phyloP scores from a whole-genome alignment of 345 rosid genomes.

The Clausena lansium region DNA sequence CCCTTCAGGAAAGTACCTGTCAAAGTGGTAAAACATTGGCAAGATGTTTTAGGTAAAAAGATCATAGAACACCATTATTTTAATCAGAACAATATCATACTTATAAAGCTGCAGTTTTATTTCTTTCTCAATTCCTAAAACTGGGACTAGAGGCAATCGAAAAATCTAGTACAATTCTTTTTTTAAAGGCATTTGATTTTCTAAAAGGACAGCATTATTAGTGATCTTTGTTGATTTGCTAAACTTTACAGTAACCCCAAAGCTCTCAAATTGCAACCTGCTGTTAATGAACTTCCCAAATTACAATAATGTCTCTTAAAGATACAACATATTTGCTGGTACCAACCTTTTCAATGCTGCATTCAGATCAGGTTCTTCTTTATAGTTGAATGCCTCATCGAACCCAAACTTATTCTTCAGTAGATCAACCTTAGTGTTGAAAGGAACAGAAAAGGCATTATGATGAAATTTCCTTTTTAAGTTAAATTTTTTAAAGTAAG shows the following conservation, averaged over 20 bases:
- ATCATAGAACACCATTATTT: too few species aligned
- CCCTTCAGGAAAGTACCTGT: slow-evolving; percentile 26
- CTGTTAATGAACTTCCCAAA: not conserved
- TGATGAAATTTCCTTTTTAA: not conserved
- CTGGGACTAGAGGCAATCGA: too few species aligned
- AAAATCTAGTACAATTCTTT: not conserved
- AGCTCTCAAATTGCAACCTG: not conserved
- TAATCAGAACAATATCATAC: too few species aligned
- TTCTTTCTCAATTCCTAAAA: too few species aligned
- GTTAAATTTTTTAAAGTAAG: not conserved
- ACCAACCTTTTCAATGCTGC: slow-evolving; percentile 34
- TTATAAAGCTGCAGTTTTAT: too few species aligned
- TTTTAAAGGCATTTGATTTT: not conserved
- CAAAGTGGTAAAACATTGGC: not conserved
- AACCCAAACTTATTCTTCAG: slow-evolving; percentile 32
- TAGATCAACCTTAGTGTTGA: slow-evolving; percentile 24
- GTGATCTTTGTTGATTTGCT: not conserved
- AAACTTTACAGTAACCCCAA: not conserved
- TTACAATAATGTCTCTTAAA: not conserved
- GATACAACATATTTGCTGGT: not conserved
- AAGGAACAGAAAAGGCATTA: not conserved
- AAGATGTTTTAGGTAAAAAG: not conserved
- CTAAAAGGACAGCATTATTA: not conserved
- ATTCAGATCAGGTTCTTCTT: slow-evolving; percentile 25
- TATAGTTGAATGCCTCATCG: slow-evolving; percentile 43